Base-by-base conservation (phyloP, 768 basidiomycete genomes). In the Boletellus ananas region DNA sequence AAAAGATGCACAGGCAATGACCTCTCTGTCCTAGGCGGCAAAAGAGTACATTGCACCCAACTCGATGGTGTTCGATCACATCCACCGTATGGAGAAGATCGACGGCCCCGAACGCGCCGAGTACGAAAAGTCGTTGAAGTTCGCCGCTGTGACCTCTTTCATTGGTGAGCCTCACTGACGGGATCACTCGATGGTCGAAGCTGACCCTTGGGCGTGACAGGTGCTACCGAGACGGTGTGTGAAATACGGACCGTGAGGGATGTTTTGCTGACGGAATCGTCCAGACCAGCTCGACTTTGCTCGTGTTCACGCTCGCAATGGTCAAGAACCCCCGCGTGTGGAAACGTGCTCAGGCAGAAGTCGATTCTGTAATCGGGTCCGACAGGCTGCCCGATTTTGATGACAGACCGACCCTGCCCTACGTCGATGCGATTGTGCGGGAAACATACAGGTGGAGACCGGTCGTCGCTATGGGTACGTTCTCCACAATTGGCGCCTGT, bases 361-460 rank as follows among this genome's bases (percentile, higher is more conserved):
- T 57, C 3, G 49, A 57, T 4, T 27, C 20, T n/a, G 43, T 48
- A 2, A 12, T 57, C 10, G 49, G 49, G 14, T 35, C 6, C 3
- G 25, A 55, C 44, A 48, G 43, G 38, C 29, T 58, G 52, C 47
- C 39, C 55, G 12, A 55, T 54, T 31, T 60, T 55, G 31, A 60
- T 47, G 60, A 62, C 55, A 20, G 45, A 53, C 21, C 45, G 48
- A 46, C 56, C 50, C 11, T 53, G n/a, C 52, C 57, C 51, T 35
- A 60, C 45, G 21, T 60, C 40, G 48, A 56, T 5, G 51, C 56
- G 13, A 37, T 62, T 18, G 11, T 60, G 5, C 44, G 54, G 13
- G 61, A 64, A 42, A 46, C 48, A 12, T 29, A 52, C 7, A 48
- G 63, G 35, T 59, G 52, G 58, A 21, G 48, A 3, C 59, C 59